These are phyloP conservation scores for Xanthoparmelia taractica DNA, from an alignment of 495 filamentous ascomycete genomes.

Conservation along the genomic window DNA sequence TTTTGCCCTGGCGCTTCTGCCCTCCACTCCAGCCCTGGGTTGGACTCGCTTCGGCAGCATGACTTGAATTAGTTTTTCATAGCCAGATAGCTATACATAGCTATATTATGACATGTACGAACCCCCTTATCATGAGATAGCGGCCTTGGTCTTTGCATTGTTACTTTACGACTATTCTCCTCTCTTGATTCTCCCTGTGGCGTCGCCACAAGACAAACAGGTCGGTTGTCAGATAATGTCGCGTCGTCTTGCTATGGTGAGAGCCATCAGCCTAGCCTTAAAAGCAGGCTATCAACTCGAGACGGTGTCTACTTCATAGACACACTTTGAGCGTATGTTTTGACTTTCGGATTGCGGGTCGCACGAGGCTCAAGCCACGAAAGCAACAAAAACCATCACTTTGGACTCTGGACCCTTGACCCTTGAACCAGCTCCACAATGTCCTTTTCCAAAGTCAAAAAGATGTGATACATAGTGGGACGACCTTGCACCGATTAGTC, in stretches of 20 bases:
- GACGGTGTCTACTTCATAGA: not conserved
- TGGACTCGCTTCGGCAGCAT: not conserved
- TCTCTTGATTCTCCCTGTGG: not conserved
- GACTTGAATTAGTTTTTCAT: not conserved
- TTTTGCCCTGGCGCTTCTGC: not conserved
- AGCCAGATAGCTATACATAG: not conserved
- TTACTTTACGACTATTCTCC: not conserved
- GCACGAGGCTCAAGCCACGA: not conserved
- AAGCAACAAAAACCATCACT: no score
- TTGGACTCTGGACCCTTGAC: no score
- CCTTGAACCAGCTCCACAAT: no score
- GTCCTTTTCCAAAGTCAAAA: no score
- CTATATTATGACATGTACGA: not conserved
- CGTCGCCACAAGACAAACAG: not conserved
- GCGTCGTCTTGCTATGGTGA: not conserved
- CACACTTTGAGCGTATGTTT: not conserved
- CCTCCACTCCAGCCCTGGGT: not conserved
- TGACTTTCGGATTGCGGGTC: not conserved
- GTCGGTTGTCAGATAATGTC: not conserved
- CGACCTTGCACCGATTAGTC: no score
- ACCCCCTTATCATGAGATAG: not conserved
- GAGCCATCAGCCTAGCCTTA: no score
- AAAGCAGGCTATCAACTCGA: not conserved
- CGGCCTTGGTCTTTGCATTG: not conserved
- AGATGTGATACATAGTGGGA: no score